Base-by-base conservation (phyloP, 768 basidiomycete species). In the Hygrocybe punicea region DNA sequence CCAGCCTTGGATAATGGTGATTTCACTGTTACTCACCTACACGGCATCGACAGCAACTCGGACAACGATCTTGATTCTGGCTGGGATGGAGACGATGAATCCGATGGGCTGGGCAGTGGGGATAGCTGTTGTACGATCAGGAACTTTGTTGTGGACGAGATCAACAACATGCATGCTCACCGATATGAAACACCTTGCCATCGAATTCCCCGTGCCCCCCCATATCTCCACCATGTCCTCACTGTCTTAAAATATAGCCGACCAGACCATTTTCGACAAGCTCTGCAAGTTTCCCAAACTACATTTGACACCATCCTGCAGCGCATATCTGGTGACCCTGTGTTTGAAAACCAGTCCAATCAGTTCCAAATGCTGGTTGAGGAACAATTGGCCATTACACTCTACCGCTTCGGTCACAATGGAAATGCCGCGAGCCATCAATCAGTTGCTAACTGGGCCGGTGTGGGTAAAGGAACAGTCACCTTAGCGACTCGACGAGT, bases 391-490 rank as follows among this genome's bases (percentile, higher is more conserved):
- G 74, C 74, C 1, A 71, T 79, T 21, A 53, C 69, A 9, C 72
- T 79, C 7, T 77, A 68, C 47, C 62, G 69, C 1, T 76, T 78
- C 62, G 75, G 76, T 2, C 72, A 72, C 54, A 63, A 65, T 59
- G 74, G 77, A 23, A 79, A 75, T 71, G 73, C 69, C 16, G 67
- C 70, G 2, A 55, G 63, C 11, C 37, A 72, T 4, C 58, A 67
- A 24, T 47, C 64, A n/a, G 70, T 78, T 7, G 70, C 72, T 1
- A 56, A 65, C 11, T 78, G 76, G 78, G 67, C 76, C 9, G 77
- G 78, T 0, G 16, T 67, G 33, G 65, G 65, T 1, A 65, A 67
- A 37, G 75, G 76, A 0, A 71, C 70, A 5, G 69, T 76, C 10
- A 23, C 57, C 4, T 51, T 65, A 6, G 51, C 36, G 13, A 74